Conservation (phyloP, 192 early-diverging fungal genomes). For the Entrophospora sp. region DNA sequence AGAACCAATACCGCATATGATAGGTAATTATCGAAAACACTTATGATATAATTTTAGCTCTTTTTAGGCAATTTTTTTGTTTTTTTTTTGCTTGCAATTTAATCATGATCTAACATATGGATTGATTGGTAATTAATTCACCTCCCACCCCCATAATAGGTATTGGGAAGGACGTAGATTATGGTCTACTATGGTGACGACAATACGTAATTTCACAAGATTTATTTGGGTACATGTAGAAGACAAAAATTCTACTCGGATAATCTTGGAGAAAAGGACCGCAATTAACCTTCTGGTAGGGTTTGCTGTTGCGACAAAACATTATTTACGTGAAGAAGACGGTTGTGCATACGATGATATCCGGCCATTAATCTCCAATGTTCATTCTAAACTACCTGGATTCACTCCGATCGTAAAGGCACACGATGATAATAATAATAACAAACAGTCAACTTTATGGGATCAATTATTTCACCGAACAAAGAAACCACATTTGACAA, state of each 20-base stretch:
- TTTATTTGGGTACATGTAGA: slow-evolving; percentile 51
- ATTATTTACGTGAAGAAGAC: slow-evolving; percentile 72
- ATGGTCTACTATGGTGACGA: slow-evolving; percentile 64
- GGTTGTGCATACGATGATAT: slow-evolving; percentile 62
- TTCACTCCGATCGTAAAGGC: background rate
- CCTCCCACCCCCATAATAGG: no score
- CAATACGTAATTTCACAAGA: slow-evolving; percentile 71
- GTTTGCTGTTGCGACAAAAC: slow-evolving; percentile 72
- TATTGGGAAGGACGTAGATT: slow-evolving; percentile 81
- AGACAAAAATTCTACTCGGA: slow-evolving; percentile 32
- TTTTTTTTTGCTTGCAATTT: background rate
- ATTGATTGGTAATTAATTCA: no score
- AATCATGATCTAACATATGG: slow-evolving; percentile 37
- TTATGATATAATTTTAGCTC: background rate
- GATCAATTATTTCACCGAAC: background rate
- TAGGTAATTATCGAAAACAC: slow-evolving; percentile 10
- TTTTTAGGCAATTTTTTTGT: background rate
- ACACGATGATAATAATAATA: background rate
- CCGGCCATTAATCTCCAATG: slow-evolving; percentile 49
- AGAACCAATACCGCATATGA: slow-evolving; percentile 19
- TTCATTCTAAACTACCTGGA: slow-evolving; percentile 26
- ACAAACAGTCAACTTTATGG: background rate
- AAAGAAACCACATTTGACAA: slow-evolving; percentile 22
- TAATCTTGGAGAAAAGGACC: slow-evolving; percentile 56
- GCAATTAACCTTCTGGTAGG: slow-evolving; percentile 72